Base-by-base conservation (phyloP, 176 grass and related monocot species). In the Phyllostachys edulis region DNA sequence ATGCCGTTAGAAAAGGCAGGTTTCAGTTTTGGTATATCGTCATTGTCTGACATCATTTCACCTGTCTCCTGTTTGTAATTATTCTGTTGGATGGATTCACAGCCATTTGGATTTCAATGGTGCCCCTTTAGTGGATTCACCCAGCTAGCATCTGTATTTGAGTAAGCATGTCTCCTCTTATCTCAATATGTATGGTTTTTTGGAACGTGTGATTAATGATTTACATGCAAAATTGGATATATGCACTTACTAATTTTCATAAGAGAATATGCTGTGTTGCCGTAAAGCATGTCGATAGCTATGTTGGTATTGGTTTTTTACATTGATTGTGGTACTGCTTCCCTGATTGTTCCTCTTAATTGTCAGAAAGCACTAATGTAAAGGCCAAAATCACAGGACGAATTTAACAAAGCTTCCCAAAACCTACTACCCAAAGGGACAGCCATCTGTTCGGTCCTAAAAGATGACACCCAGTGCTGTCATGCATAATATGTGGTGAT, bases 51-150 rank as follows among this genome's bases (percentile, higher is more conserved):
- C 75, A 69, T 84, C 69, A 55, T 80, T 84, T 75, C 7, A 75
- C 17, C 3, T 90, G 52, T 74, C 18, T 75, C 39, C 55, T 63
- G 42, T 73, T 77, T 86, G 13, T 83, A 9, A 78, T 82, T 67
- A 64, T 86, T 36, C 10, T 90, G 56, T 26, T 83, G 71, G 59
- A 71, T 85, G 15, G 73, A 73, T 73, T 93, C 77, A 79, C 93
- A 99, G 93, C 96, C 96, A 66, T 92, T 99, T 90, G 95, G 92
- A 87, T 89, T 96, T 89, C 96, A 94, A 12, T 96, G 93, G 96
- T 96, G 93, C 63, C 93, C 96, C 34, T 89, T 99, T 64, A 92
- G 84, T 87, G 96, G 96, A 88, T 96, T 96, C 77, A 94, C 91
- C 16, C 96, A 96, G 80, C 80, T 96, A 85, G 83, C 93, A 83